Evolutionary conservation across 805 yeast genomes (phyloP), one percentile per base, ranked within the genome.

Genomic region (Kockiozyma suomiensis): DNA sequence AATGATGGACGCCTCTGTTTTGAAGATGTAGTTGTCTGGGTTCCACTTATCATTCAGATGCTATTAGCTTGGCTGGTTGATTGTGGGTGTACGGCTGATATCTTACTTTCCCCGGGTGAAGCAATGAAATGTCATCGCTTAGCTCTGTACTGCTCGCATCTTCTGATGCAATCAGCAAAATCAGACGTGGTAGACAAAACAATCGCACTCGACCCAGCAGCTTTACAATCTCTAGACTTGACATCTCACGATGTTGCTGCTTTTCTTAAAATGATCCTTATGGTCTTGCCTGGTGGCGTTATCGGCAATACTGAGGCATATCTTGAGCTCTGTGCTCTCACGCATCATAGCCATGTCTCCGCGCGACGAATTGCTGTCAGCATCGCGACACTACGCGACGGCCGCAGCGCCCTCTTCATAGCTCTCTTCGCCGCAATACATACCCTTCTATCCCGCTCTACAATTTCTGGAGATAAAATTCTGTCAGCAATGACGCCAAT

Each of bases 91-190:
- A 6, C 46, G 21, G 48, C 35, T 3, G 40, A 40, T 28, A 25
- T 42, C 19, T 25, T 51, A 30, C 32, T 28, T n/a, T 15, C 41
- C 7, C 38, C 17, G 15, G 49, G 49, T 8, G 49, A 51, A 25
- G 49, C 41, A 8, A 26, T 41, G 37, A 40, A 41, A 32, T 51
- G 55, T 26, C 55, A 51, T 41, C 40, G 48, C 23, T 26, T 51
- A 6, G 55, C 55, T n/a, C 17, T 52, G 42, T 52, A 52, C 41
- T 52, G 56, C 25, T 43, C 56, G 21, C 48, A 21, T 21, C 10
- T 52, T 2, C n/a, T 52, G 5, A 50, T 26, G 26, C 10, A 38
- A 15, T 26, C 35, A 21, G 15, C 19, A 26, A 26, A 8, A 10
- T 30, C 49, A 13, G 46, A 38, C 26, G n/a, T 15, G 4, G 26